Percentiles rank a stretch among this genome's conserved stretches.
Conservation (phyloP, 352 stramenopile genomes). For the Salisapilia sapeloensis region DNA sequence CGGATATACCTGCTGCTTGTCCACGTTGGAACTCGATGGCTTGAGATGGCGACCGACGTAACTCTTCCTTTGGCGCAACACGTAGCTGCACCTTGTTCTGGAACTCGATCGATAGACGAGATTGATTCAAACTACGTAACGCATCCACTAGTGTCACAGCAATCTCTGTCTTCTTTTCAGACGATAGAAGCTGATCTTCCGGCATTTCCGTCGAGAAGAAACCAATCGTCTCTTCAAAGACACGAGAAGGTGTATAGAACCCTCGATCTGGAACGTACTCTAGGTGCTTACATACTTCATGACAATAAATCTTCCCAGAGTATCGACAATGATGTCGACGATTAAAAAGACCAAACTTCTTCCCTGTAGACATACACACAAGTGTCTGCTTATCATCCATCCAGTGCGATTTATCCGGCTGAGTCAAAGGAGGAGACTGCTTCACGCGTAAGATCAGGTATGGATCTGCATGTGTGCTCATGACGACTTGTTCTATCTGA, state of each 20-base stretch:
- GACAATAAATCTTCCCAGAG: slow-evolving; percentile 76
- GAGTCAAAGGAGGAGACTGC: slow-evolving; percentile 22
- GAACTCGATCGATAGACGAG: slow-evolving; percentile 58
- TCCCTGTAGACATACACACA: slow-evolving; percentile 71
- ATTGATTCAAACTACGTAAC: slow-evolving; percentile 26
- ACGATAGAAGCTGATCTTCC: slow-evolving; percentile 63
- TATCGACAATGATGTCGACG: slow-evolving; percentile 78
- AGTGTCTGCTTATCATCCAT: slow-evolving; percentile 70
- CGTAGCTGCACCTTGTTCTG: slow-evolving; percentile 37
- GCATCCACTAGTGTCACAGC: slow-evolving; percentile 68
- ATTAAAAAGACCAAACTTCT: slow-evolving; percentile 80
- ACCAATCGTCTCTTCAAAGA: slow-evolving; percentile 62
- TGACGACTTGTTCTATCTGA: slow-evolving; percentile 52
- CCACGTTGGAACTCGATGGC: slow-evolving; percentile 56
- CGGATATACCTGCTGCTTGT: slow-evolving; percentile 20
- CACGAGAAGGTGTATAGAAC: slow-evolving; percentile 62
- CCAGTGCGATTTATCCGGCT: slow-evolving; percentile 73
- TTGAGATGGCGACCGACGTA: slow-evolving; percentile 41
- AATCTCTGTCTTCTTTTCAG: slow-evolving; percentile 81
- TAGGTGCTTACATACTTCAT: slow-evolving; percentile 63
- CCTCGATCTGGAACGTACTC: slow-evolving; percentile 65
- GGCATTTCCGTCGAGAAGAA: slow-evolving; percentile 70
- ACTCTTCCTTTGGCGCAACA: slow-evolving; percentile 14
- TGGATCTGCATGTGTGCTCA: slow-evolving; percentile 68
- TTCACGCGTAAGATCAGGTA: slow-evolving; percentile 59